Evolutionary conservation across 768 basidiomycete genomes (phyloP), one percentile per base, ranked within the genome.

Genomic region (Cystobasidium onofrii): DNA sequence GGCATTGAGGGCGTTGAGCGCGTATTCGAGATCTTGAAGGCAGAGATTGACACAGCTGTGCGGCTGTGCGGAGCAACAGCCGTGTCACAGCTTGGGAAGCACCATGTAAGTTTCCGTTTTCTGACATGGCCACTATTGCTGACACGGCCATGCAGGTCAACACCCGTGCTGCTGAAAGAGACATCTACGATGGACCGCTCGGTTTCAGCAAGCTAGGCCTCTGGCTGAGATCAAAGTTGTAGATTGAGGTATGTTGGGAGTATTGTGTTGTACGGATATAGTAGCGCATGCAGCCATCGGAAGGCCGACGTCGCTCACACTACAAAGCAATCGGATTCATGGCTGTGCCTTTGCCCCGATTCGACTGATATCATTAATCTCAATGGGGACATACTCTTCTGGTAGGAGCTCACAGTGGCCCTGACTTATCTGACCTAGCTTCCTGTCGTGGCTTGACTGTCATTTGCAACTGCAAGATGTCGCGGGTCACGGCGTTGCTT

Each of bases 11-110:
- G 69, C 2, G 69, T 71, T 7, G 69, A 71, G 44, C 27, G 55
- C 6, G 69, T 71, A n/a, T 60, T 71, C 55, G 69, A 71, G 34
- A 55, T 71, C 15, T 52, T 71, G 33, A 71, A 71, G 25, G 69
- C 54, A 13, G 69, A 71, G 36, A 36, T 60, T 12, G 69, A 71
- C 18, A 71, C 69, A 3, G 69, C 69, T 39, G 54, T 71, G 54
- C 12, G 69, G 9, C 54, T 71, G 10, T 39, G 50, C 15, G 69
- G 52, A 23, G 69, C 54, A 2, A 52, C 52, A 13, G 61, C 4
- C 15, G 13, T 71, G 10, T 27, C 50, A 10, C 10, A 60, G 55
- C 55, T 71, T 34, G 52, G 69, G 25, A 55, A 3, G 18, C 27
- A 46, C 15, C 69, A 71, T 39, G 69, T 71, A 34, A 46, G 63